These are phyloP conservation scores for Crassisporium funariophilum DNA, from an alignment of 768 basidiomycete genomes.

Conservation along the genomic window DNA sequence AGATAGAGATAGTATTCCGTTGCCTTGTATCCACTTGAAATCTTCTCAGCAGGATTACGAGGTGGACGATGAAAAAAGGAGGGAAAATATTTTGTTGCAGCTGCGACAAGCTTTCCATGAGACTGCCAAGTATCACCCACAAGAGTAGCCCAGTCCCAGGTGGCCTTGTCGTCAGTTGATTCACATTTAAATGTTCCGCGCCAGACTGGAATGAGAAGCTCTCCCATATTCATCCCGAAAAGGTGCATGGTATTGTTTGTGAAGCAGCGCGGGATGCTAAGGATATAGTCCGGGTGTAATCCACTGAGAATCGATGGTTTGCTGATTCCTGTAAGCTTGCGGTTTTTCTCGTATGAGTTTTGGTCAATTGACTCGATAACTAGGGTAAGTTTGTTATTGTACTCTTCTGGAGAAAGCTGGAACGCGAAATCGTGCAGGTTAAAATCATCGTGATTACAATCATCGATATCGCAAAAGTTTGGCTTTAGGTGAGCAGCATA, in stretches of 20 bases:
- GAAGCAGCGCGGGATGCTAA: constrained; percentile 29
- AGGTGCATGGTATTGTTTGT: constrained; percentile 36
- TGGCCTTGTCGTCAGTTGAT: constrained; percentile 13
- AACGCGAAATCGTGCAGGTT: constrained; percentile 1
- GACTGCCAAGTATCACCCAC: constrained; percentile 15
- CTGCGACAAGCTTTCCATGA: constrained; percentile 31
- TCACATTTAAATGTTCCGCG: constrained; percentile 25
- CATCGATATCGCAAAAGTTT: constrained; percentile 21
- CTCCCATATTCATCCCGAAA: constrained; percentile 23
- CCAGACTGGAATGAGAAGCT: constrained; percentile 33
- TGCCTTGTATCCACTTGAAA: constrained; percentile 32
- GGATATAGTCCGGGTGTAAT: constrained; percentile 15
- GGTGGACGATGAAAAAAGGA: constrained; percentile 18
- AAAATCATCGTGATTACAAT: constrained; percentile 24
- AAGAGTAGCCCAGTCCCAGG: constrained; percentile 33
- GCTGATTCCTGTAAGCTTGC: constrained; percentile 32
- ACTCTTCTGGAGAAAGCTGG: constrained; percentile 6
- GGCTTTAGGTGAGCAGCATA: constrained; percentile 32
- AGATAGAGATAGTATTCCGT: constrained; percentile 30
- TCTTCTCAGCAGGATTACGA: constrained; percentile 29
- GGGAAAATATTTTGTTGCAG: constrained; percentile 16
- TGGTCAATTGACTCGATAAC: constrained; percentile 18
- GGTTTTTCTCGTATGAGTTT: constrained; percentile 19
- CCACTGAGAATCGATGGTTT: constrained; percentile 34
- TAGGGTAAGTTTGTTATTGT: constrained; percentile 10